Evolutionary conservation across 169 alveolate species (phyloP).

Genomic region (Eimeria necatrix): DNA sequence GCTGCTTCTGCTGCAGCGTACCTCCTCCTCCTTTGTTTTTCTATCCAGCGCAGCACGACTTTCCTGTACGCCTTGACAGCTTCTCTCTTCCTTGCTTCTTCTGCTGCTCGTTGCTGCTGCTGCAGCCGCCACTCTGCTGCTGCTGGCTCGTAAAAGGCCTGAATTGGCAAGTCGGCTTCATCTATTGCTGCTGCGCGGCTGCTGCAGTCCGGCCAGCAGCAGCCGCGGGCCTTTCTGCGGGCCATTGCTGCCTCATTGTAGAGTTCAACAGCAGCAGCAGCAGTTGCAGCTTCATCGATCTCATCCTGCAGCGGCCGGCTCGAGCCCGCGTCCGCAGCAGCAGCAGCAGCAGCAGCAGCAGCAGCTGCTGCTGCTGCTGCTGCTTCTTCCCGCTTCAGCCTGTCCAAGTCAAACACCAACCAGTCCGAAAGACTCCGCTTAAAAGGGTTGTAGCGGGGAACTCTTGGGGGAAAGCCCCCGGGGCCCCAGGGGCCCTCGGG

Average conservation of each 20-base stretch:
- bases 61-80: background rate
- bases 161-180: background rate
- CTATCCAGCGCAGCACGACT: conserved; percentile 9
- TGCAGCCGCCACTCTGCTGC: conserved; percentile 17
- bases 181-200: background rate
- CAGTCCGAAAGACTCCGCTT: conserved; percentile 18
- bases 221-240: background rate
- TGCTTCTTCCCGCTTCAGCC: background rate
- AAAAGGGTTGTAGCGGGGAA: conserved; percentile 5
- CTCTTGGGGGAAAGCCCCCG: background rate
- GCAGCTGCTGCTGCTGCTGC: background rate
- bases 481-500: background rate
- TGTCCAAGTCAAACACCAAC: conserved; percentile 11
- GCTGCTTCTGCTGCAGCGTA: background rate
- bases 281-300: background rate
- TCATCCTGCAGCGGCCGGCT: no score
- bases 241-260: conserved; percentile 12
- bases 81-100: background rate
- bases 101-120: background rate
- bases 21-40: background rate
- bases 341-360: conserved; percentile 1
- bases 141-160: conserved; percentile 40
- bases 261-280: background rate
- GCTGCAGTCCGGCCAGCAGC: background rate
- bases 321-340: conserved; percentile 14